Evolutionary conservation across 2,329 filamentous ascomycete genomes (phyloP), one percentile per base, ranked within the genome.

Genomic region (Cytospora schulzeri): DNA sequence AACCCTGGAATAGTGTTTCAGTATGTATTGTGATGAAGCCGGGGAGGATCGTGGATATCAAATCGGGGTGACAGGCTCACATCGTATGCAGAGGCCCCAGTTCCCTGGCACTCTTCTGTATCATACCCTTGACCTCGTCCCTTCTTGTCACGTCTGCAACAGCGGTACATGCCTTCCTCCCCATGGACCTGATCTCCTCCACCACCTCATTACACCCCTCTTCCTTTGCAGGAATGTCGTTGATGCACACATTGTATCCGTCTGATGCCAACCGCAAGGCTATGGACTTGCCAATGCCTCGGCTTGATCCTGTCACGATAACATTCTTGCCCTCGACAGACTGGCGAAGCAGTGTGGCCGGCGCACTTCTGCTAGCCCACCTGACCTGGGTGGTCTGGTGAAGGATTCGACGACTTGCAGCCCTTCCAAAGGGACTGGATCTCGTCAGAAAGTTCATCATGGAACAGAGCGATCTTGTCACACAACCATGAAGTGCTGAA

Each of bases 241-340:
- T 90, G 68, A 91, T 77, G 70, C 85, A 88, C 57, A 91, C 78
- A 68, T 86, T 80, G 75, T 90, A 91, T 61, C 88, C 88, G 67
- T 90, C 88, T 26, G 79, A 75, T 7, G 87, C 87, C 19, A 91
- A 80, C 3, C 88, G 85, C 9, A 88, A 75, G 22, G 87, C 88
- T 60, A 89, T 87, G 24, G 85, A 81, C 69, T 84, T 85, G 55
- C 87, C 87, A 68, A 86, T 87, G 24, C 69, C 71, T 26, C 67
- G 69, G n/a, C 66, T 68, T 65, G 74, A 77, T 63, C 69, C 70
- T 6, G 70, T 72, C 28, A 71, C 69, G 48, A 71, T 70, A 38
- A 57, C 65, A 31, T 29, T 64, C 29, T 60, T 60, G 52, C 57
- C 57, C 14, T 66, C 61, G 17, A 54, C 52, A 33, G 58, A 45